Base-by-base conservation (phyloP, 805 yeast species). In the Candida taoyuanica region DNA sequence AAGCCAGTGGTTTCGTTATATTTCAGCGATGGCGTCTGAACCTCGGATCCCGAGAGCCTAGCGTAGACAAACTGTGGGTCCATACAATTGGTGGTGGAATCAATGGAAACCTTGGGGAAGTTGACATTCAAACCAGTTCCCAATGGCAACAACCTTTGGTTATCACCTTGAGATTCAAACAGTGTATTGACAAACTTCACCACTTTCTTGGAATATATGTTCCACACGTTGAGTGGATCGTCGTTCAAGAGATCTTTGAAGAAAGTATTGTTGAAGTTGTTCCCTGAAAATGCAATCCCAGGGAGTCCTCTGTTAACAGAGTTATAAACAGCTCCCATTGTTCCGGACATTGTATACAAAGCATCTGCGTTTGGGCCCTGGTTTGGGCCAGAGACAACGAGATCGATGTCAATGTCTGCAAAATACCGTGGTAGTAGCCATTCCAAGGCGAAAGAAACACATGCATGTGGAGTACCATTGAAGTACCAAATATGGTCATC, bases 381-480 rank as follows among this genome's bases (percentile, higher is more conserved):
- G 52, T 73, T 73, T 36, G 76, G 76, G 47, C 78, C 78, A 39
- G 71, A 56, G 34, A 72, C 70, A 38, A 73, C 71, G 40, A 73
- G 57, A 54, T 73, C 78, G 47, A 71, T 58, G 16, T 69, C 50
- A 34, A 59, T 47, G 55, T 70, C 68, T 40, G 65, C 55, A 50
- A 70, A 71, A 55, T 58, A 60, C 34, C 52, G 62, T 43, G 78
- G 78, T 33, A 70, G 49, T 31, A 72, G 62, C 53, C 70, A 71
- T 36, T 68, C 68, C 38, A 72, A 56, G 18, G 66, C 77, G 47
- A 71, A 66, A 5, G 73, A 65, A 31, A 72, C 73, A 53, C 69
- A 69, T 12, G 74, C 64, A 31, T 76, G 73, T 42, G 79, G 79
- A 14, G 78, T 70, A 44, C 75, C 78, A 47, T 72, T 70, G 62